Conservation (phyloP, 2,329 filamentous ascomycete species). For the Pseudovirgaria hyperparasitica region DNA sequence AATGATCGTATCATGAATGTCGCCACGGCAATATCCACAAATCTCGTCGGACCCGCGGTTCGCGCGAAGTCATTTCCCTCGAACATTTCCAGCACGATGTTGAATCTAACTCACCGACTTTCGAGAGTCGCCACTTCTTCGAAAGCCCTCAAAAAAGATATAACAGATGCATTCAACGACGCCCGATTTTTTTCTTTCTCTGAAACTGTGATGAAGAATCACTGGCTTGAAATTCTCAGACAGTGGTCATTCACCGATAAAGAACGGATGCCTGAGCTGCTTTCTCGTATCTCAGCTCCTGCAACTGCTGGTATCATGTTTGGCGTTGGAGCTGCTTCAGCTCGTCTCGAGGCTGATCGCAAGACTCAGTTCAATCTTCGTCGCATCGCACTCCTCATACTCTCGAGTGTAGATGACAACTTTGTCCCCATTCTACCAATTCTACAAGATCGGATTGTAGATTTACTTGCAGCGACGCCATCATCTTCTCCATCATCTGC, state of each 20-base stretch:
- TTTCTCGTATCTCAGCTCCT: slow-evolving; percentile 67
- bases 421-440: slow-evolving; percentile 64
- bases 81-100: slow-evolving; percentile 58
- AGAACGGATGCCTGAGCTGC: slow-evolving; percentile 70
- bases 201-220: slow-evolving; percentile 49
- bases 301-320: slow-evolving; percentile 95
- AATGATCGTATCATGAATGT: slow-evolving; percentile 70
- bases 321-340: slow-evolving; percentile 90
- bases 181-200: slow-evolving; percentile 67
- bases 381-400: slow-evolving; percentile 64
- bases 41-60: slow-evolving; percentile 68
- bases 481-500: slow-evolving; percentile 85
- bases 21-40: slow-evolving; percentile 68
- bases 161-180: slow-evolving; percentile 87
- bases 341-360: slow-evolving; percentile 85
- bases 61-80: slow-evolving; percentile 79
- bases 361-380: slow-evolving; percentile 84
- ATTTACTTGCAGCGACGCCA: slow-evolving; percentile 70
- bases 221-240: slow-evolving; percentile 72
- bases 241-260: slow-evolving; percentile 83
- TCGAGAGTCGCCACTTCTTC: slow-evolving; percentile 66
- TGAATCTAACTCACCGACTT: slow-evolving; percentile 65
- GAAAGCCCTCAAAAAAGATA: slow-evolving; percentile 87
- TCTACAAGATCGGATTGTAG: slow-evolving; percentile 73
- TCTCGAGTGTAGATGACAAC: slow-evolving; percentile 64